Conservation (phyloP, 805 yeast species). For the Candida yuanshanica region DNA sequence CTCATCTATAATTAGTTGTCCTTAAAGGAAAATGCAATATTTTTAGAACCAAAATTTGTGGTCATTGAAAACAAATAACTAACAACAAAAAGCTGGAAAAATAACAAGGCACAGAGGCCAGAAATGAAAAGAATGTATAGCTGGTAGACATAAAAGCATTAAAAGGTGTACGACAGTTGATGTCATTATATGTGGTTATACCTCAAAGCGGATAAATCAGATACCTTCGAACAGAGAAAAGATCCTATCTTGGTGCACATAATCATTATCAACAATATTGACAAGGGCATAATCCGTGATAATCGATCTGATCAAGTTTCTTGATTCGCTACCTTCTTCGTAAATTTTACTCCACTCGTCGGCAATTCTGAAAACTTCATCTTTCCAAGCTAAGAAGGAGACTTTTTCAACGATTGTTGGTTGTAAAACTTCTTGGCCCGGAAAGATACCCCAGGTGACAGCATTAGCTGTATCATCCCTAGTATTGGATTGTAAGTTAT, state of each 20-base stretch:
- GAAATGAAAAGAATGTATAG: not conserved
- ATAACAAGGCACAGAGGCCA: too few species aligned
- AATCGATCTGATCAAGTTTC: constrained; percentile 38
- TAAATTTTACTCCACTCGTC: constrained; percentile 70
- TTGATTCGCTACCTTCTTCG: constrained; percentile 29
- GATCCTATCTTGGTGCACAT: constrained; percentile 49
- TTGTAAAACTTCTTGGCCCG: constrained; percentile 89
- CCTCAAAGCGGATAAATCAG: too few species aligned
- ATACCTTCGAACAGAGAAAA: constrained; percentile 42
- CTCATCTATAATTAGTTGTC: not conserved
- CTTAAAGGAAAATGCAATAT: not conserved
- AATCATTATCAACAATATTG: constrained; percentile 89
- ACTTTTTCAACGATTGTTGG: constrained; percentile 93
- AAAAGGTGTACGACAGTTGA: constrained; percentile 7
- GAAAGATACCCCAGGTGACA: constrained; percentile 98
- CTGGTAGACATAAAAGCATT: constrained; percentile 1
- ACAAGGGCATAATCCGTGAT: constrained; percentile 62
- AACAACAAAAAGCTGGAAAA: not conserved
- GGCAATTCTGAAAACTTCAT: constrained; percentile 81
- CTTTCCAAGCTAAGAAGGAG: constrained; percentile 95
- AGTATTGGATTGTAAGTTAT: constrained; percentile 60
- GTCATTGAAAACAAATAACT: constrained; percentile 1
- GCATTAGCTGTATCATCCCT: constrained; percentile 75
- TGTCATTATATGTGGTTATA: constrained; percentile 1
- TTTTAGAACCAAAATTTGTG: not conserved